Evolutionary conservation across 78 protist species (phyloP), one percentile per base, ranked within the genome.

Genomic region (Cyanophora paradoxa): DNA sequence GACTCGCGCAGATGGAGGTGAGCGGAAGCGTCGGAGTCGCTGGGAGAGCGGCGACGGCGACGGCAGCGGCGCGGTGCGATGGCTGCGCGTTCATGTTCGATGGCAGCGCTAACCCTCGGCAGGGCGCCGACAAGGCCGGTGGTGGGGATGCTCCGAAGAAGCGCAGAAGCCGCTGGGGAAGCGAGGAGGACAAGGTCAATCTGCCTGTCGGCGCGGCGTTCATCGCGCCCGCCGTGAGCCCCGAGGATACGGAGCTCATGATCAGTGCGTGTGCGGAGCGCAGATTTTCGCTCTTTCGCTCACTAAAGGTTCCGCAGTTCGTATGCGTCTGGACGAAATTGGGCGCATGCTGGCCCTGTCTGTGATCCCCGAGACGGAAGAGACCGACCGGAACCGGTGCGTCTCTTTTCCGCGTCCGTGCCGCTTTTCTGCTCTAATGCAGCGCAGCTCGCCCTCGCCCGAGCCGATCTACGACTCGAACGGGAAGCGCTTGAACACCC

Each of bases 401-500:
- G 24, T 13, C 33, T 3, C 3, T 34, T 10, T 16, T 36, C 3
- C 26, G 68, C 1, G 68, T 3, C 17, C 37, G 26, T 62, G 33
- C 1, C 31, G 1, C 7, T 24, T 6, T 56, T 24, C 26, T 54
- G 59, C 8, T 56, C n/a, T 56, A n/a, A 0, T 56, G 10, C 19
- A 28, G 44, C 26, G 11, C 13, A n/a, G 19, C 68, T 86, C 81
- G 19, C 88, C 93, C 14, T 86, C 92, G 58, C 91, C 94, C 19
- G 74, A 54, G 70, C 95, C 95, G 17, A 46, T 64, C 0, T 92
- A 92, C 62, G 91, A 92, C 75, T 30, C 66, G 40, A 31, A 66
- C n/a, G 95, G 95, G 33, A 83, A 87, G 64, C 82, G 93, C 41
- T 28, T 72, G 24, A 92, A 92, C 72, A 92, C 95, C 2, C 71